These are phyloP conservation scores for baker's yeast (Saccharomyces cerevisiae) DNA, from an alignment of 805 yeast genomes.

Conservation along the genomic window DNA sequence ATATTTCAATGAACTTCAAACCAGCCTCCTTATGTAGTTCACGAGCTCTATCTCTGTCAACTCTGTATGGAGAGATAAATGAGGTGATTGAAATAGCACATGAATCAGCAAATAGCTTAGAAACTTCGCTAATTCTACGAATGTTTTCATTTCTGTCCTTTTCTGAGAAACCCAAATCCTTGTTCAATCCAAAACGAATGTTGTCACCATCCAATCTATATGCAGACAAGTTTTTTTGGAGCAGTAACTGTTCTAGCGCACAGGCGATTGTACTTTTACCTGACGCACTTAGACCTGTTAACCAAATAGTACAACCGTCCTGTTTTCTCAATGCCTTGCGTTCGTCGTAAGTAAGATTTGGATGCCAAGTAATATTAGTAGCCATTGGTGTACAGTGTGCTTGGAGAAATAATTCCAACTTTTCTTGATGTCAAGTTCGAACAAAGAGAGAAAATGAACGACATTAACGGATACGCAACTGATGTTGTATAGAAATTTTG, in stretches of 20 bases:
- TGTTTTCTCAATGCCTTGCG: slow-evolving; percentile 66
- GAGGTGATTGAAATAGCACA: slow-evolving; percentile 81
- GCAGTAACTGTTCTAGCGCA: slow-evolving; percentile 76
- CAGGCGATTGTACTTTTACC: slow-evolving; percentile 94
- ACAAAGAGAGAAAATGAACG: too few species aligned
- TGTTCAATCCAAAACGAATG: slow-evolving; percentile 88
- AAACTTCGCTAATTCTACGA: slow-evolving; percentile 89
- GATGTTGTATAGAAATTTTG: not conserved
- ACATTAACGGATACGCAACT: not conserved
- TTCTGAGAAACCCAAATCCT: slow-evolving; percentile 89
- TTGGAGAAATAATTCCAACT: not conserved
- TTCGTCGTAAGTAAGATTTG: slow-evolving; percentile 76
- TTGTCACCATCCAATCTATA: slow-evolving; percentile 94
- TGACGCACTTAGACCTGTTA: slow-evolving; percentile 90
- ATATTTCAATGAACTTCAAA: slow-evolving; percentile 84
- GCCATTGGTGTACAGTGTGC: slow-evolving; percentile 49
- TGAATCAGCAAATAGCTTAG: slow-evolving; percentile 90
- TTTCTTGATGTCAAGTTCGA: not conserved
- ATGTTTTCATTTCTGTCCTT: slow-evolving; percentile 90
- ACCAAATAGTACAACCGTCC: slow-evolving; percentile 86
- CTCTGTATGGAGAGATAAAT: slow-evolving; percentile 83
- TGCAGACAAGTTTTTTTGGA: slow-evolving; percentile 60
- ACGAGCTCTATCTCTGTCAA: slow-evolving; percentile 80
- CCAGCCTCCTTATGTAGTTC: slow-evolving; percentile 67
- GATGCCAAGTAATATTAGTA: slow-evolving; percentile 94